A percentile compares a stretch with the other conserved stretches of the same genome.
These are phyloP conservation scores for Magnaporthales sp. DNA, from an alignment of 2,329 filamentous ascomycete genomes.

Conservation along the genomic window DNA sequence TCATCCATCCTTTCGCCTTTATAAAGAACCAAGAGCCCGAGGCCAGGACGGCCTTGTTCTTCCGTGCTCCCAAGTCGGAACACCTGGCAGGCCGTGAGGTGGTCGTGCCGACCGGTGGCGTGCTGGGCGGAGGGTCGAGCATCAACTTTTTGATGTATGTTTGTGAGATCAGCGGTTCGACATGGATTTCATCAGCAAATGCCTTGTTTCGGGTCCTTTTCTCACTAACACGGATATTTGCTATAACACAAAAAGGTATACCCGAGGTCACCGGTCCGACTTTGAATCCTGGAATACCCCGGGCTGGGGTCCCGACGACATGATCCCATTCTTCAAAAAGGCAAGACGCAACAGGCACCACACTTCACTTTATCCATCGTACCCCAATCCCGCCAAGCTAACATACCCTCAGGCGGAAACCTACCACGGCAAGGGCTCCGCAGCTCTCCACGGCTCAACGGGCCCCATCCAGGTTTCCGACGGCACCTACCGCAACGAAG, in stretches of 20 bases:
- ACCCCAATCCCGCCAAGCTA: too few relatives aligned
- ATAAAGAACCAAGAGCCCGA: conserved; percentile 35
- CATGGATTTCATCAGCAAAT: too few relatives aligned
- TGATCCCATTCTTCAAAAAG: conserved; percentile 42
- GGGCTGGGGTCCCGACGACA: conserved; percentile 16
- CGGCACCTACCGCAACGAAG: conserved; percentile 30
- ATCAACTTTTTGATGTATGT: conserved; percentile 21
- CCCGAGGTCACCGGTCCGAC: conserved; percentile 17
- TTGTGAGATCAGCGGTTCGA: conserved; percentile 12
- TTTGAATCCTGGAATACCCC: conserved; percentile 17
- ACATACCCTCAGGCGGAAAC: conserved; percentile 12
- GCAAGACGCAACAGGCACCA: background rate
- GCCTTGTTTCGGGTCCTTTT: too few relatives aligned
- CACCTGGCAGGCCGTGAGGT: conserved; percentile 33
- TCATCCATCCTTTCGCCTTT: conserved; percentile 41
- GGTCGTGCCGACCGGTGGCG: conserved; percentile 29
- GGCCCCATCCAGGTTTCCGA: conserved; percentile 40
- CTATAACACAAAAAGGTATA: background rate
- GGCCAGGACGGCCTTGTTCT: conserved; percentile 35
- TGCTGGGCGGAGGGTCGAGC: conserved; percentile 44
- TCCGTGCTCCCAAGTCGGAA: conserved; percentile 34
- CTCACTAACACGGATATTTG: too few relatives aligned
- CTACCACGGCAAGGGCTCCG: conserved; percentile 12
- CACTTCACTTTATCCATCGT: too few relatives aligned
- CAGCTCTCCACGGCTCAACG: conserved; percentile 31